phyloP scores from a whole-genome alignment of 305 asterid genomes.

The Lippia alba region DNA sequence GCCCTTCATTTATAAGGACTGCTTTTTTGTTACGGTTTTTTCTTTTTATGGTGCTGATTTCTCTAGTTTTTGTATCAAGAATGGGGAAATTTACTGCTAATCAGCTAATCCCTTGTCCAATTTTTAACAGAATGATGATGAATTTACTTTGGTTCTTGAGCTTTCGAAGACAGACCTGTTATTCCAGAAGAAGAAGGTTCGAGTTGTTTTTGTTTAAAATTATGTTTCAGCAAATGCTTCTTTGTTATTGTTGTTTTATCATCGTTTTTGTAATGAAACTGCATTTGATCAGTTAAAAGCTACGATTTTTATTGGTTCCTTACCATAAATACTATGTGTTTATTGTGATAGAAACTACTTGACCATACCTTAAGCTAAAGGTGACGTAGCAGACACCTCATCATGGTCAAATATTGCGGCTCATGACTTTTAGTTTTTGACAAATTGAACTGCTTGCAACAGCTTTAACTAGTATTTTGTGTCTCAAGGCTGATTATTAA shows the following conservation, averaged over 20 bases:
- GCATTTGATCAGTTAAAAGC: conserved; percentile 19
- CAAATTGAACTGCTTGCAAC: no score
- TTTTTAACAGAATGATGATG: conserved; percentile 49
- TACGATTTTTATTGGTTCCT: not conserved
- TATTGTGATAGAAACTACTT: conserved; percentile 65
- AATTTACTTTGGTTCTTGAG: conserved; percentile 57
- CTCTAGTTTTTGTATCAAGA: not conserved
- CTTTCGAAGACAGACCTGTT: conserved; percentile 65
- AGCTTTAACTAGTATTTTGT: no score
- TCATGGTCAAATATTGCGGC: no score
- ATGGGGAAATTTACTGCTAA: conserved; percentile 17
- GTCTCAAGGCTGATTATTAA: no score
- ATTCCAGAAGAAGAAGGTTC: conserved; percentile 69
- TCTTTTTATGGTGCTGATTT: not conserved
- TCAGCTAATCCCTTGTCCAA: conserved; percentile 29
- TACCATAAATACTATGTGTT: not conserved
- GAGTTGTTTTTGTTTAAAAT: conserved; percentile 17
- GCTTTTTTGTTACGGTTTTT: no score
- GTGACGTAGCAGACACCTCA: no score
- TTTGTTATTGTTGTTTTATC: no score
- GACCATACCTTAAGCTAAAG: no score
- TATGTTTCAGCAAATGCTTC: not conserved
- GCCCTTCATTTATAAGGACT: no score
- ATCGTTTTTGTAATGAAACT: conserved; percentile 27
- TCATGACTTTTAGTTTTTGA: no score